A percentile compares a stretch with the other conserved stretches of the same genome.
phyloP scores from a whole-genome alignment of 2,329 filamentous ascomycete species.

The Neophaeococcomyces aloes region DNA sequence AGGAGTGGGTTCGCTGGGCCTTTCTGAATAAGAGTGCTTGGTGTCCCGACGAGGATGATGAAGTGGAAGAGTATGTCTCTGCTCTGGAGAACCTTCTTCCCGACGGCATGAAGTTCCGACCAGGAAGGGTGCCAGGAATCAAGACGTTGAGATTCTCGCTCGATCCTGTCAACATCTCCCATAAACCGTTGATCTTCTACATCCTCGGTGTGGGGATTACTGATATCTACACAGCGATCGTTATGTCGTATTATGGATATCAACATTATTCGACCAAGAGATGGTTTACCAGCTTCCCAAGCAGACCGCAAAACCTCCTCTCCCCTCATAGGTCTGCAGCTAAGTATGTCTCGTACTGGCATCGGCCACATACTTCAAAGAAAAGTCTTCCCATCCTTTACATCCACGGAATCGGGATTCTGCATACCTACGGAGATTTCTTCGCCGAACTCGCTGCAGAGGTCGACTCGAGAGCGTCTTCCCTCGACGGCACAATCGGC shows the following conservation, averaged over 20 bases:
- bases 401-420: constrained; percentile 59
- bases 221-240: constrained; percentile 30
- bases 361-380: constrained; percentile 49
- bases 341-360: constrained; percentile 44
- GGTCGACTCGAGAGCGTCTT: constrained; percentile 17
- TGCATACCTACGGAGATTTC: constrained; percentile 1
- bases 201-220: constrained; percentile 31
- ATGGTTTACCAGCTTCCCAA: not conserved
- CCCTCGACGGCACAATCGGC: not conserved
- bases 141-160: constrained; percentile 53
- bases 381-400: constrained; percentile 51
- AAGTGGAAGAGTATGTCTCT: constrained; percentile 47
- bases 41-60: constrained; percentile 36
- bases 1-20: constrained; percentile 58
- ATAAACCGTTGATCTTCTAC: constrained; percentile 57
- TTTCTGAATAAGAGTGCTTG: constrained; percentile 43
- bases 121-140: constrained; percentile 45
- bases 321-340: not conserved
- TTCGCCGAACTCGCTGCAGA: not conserved
- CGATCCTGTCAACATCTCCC: constrained; percentile 51
- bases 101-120: constrained; percentile 37
- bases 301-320: not conserved
- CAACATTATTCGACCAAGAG: not conserved
- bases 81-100: constrained; percentile 42
- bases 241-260: constrained; percentile 32